Base-by-base conservation (phyloP, 306 rosid species). In the Cucumis hystrix region DNA sequence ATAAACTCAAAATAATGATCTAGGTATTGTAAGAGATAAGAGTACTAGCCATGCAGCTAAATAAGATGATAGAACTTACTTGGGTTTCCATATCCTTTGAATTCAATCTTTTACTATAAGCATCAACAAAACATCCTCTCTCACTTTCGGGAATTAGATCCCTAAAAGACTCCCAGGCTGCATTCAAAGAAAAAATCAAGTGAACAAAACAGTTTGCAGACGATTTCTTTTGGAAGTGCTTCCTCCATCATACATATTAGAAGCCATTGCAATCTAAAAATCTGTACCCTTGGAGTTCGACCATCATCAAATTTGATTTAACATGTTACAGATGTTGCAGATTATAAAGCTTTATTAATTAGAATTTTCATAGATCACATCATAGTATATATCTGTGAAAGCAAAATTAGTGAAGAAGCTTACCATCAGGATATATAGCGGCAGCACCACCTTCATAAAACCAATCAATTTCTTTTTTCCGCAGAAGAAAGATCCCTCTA, bases 381-480 rank as follows among this genome's bases (percentile, higher is more conserved):
- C 39, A 25, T 71, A 49, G 20, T 21, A 25, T 16, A 47, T 8
- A 23, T 71, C 37, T 28, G 16, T 16, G 23, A 7, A 14, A 28
- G n/a, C 11, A 73, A 56, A 72, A 57, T 52, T 80, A 40, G 73
- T 41, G 72, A 70, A 57, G 51, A 17, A 63, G 74, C 80, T 77
- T 87, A 92, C 98, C 98, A 72, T 95, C 97, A 52, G 97, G 98
- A 81, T 80, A 95, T 89, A 92, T 87, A 58, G 96, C 91, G 81
- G 96, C 91, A 82, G 97, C 97, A 79, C 97, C 98, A 78, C 98
- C 97, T 87, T 92, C 96, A n/a, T 95, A 92, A 90, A 95, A 95
- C 98, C 98, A 95, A 82, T 95, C 93, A 80, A 95, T 83, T 88
- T 95, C 97, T 84, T 92, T 95, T 88, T 88, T 92, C 84, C 97